Base-by-base conservation (phyloP, 2,329 filamentous ascomycete genomes). In the Fusarium vanettenii region DNA sequence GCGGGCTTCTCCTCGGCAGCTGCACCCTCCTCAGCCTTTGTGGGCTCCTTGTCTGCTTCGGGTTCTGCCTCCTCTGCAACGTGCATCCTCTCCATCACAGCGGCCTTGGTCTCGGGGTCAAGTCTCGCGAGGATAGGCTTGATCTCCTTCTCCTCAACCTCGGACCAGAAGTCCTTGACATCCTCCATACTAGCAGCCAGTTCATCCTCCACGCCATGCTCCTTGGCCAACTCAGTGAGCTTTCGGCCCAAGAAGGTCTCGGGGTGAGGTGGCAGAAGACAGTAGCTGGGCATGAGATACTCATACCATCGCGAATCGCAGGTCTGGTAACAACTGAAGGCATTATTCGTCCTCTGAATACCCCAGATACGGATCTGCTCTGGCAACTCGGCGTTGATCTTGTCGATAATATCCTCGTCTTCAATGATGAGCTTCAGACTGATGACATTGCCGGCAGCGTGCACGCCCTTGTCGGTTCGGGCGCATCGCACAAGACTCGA, bases 251-350 rank as follows among this genome's bases (percentile, higher is more conserved):
- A 84, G 81, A 90, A 98, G 71, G 94, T 97, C 72, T 93, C 92
- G 0, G 95, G 95, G 81, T 98, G 95, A 0, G 97, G 97, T 22
- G 97, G 97, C 35, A 99, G 86, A 77, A 99, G 94, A 66, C 94
- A 95, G 84, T 98, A 95, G 48, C 94, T 97, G 3, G 97, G 97
- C 82, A 99, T 94, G 62, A 99, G 87, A 81, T 99, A 99, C 85
- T 99, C 97, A 84, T 99, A 99, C 88, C 95, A 97, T 76, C 97
- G 89, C 29, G 95, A 98, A 84, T 99, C 97, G 84, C 96, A 98
- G 66, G 94, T 90, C 81, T 97, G 93, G 84, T 99, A 99, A 84
- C 94, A 96, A 83, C 94, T 98, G 87, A 98, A 99, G 76, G 92
- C 91, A 75, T 95, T 96, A 81, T 93, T 96, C 1, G 96, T 97